Percentiles rank a stretch among this genome's conserved stretches.
These are phyloP conservation scores for Termitomyces sp. DNA, from an alignment of 768 basidiomycete species.

Conservation along the genomic window DNA sequence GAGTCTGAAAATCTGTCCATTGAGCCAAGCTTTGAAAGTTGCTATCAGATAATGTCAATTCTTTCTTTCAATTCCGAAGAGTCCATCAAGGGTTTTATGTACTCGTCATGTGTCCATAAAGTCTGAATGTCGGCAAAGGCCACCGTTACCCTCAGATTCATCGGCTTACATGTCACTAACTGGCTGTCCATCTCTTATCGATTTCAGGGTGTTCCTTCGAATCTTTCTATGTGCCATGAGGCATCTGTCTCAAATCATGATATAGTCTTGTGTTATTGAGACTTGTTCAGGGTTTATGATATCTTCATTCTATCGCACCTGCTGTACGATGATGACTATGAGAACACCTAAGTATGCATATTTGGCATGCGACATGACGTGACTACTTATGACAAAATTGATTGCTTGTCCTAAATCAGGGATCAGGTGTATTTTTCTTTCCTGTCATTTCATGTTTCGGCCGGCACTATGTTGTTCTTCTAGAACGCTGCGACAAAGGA, in stretches of 20 bases:
- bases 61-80: slow-evolving; percentile 2
- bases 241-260: too few species aligned
- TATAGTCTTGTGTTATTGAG: too few species aligned
- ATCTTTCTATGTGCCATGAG: neutral
- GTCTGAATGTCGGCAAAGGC: neutral
- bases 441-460: slow-evolving; percentile 9
- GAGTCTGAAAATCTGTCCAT: neutral
- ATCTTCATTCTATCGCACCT: neutral
- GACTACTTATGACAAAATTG: neutral
- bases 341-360: neutral
- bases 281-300: neutral
- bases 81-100: neutral
- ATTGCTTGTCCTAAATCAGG: neutral
- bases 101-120: neutral
- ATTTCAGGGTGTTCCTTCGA: neutral
- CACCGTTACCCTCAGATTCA: neutral
- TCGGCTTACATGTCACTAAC: neutral
- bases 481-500: slow-evolving; percentile 1
- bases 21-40: slow-evolving; percentile 3
- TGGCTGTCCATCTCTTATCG: neutral
- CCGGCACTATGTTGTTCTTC: slow-evolving; percentile 8
- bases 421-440: neutral
- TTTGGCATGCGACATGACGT: neutral
- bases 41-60: slow-evolving; percentile 7
- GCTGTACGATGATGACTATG: neutral